Evolutionary conservation across 495 filamentous ascomycete species (phyloP), one percentile per base, ranked within the genome.

Genomic region (Aspergillus ostianus): DNA sequence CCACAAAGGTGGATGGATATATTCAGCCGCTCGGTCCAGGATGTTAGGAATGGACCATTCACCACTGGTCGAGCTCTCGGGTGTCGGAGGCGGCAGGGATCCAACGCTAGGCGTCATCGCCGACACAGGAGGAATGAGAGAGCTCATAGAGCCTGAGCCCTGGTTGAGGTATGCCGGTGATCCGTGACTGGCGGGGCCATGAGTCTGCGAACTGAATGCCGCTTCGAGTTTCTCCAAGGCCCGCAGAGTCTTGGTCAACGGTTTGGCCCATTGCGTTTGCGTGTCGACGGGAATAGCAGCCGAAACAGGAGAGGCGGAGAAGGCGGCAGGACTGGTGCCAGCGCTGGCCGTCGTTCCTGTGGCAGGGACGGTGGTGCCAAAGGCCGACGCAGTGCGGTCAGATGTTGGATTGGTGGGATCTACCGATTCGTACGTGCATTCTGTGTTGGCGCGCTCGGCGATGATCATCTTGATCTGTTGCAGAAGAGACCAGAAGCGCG

Each of bases 1-100:
- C 78, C 78, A 79, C 21, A 81, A 63, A 5, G 78, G 77, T 19
- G 78, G 75, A 47, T 81, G 78, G 27, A 81, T 80, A 56, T 78
- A 81, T 60, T 81, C 78, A 27, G 71, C 67, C 18, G 78, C 78
- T 19, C 78, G 73, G 52, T 79, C 78, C 18, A 81, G 47, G 26
- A 81, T 67, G 56, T 76, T 79, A 3, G 75, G 77, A 15, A 77
- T 71, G 21, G 77, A 67, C 78, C 77, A 81, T 60, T 81, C 78
- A 10, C 78, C 72, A 55, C 78, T 79, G 21, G 70, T 74, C 13
- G 77, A 78, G 63, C 77, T 80, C 54, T 81, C 78, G 6, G 78
- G 78, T 0, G 78, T 81, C 45, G 76, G 74, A 1, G 78, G 78
- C 20, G 77, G 76, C 9, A 78, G 67, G 12, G 77, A 79, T 17